Evolutionary conservation across 1,284 basidiomycete genomes (phyloP).

Genomic region (Erythrobasidium hasegawianum): DNA sequence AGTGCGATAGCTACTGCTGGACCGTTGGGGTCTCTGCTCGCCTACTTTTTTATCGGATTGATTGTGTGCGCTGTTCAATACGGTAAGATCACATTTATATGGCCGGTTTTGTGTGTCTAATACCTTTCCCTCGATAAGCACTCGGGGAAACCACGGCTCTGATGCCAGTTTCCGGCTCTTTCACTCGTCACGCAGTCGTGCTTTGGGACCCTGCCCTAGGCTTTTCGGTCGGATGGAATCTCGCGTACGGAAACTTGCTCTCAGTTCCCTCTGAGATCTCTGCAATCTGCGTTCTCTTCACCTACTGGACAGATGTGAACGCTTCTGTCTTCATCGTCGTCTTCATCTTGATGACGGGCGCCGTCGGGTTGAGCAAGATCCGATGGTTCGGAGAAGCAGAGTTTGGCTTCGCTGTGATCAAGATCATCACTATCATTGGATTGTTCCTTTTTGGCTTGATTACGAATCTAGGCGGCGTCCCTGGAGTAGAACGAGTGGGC

Average conservation of each 20-base stretch:
- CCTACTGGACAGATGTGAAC: constrained; percentile 13
- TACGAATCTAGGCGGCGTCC: constrained; percentile 15
- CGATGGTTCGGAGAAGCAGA: constrained; percentile 60
- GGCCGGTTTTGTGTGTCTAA: too few relatives aligned
- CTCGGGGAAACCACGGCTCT: constrained; percentile 5
- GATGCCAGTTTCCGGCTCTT: constrained; percentile 1
- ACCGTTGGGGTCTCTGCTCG: constrained; percentile 5
- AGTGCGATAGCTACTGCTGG: constrained; percentile 5
- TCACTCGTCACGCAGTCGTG: not conserved
- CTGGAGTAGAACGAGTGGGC: constrained; percentile 24
- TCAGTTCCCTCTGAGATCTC: constrained; percentile 7
- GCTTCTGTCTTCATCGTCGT: not conserved
- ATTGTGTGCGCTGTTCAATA: not conserved
- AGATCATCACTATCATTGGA: constrained; percentile 29
- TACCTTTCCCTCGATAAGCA: not conserved
- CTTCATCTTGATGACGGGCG: constrained; percentile 1
- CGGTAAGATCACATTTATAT: too few relatives aligned
- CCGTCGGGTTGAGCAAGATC: not conserved
- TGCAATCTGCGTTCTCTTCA: constrained; percentile 1
- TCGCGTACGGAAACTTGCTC: not conserved
- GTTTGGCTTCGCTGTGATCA: constrained; percentile 35
- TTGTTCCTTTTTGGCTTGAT: constrained; percentile 24
- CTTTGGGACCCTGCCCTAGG: constrained; percentile 1
- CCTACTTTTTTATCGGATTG: not conserved
- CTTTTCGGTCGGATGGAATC: constrained; percentile 3